Conservation (phyloP, 768 basidiomycete genomes). For the Russula olivacea region DNA sequence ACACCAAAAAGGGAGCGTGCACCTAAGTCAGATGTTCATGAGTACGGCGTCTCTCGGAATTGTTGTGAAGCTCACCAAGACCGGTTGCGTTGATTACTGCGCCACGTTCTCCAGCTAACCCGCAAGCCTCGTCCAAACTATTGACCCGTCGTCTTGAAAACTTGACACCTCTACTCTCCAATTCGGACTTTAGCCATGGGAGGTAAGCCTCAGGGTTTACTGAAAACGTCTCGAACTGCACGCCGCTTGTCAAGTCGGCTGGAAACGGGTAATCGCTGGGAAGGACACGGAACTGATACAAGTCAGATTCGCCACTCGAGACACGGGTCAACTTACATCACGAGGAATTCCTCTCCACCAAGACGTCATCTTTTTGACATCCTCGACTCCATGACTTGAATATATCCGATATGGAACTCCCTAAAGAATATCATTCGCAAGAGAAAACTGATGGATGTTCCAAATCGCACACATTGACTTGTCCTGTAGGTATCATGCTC, state of each 20-base stretch:
- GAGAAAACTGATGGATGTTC: neutral
- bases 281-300: conserved; percentile 26
- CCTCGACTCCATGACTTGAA: conserved; percentile 16
- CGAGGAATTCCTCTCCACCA: conserved; percentile 40
- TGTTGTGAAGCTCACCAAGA: conserved; percentile 36
- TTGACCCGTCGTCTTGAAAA: conserved; percentile 40
- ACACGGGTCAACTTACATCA: conserved; percentile 31
- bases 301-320: neutral
- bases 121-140: conserved; percentile 43
- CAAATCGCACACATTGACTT: conserved; percentile 34
- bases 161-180: conserved; percentile 37
- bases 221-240: conserved; percentile 43
- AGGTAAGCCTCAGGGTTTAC: conserved; percentile 48
- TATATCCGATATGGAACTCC: conserved; percentile 37
- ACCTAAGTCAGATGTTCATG: conserved; percentile 34
- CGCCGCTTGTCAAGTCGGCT: conserved; percentile 33
- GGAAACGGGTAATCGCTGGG: conserved; percentile 34
- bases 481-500: conserved; percentile 41
- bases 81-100: conserved; percentile 54
- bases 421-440: conserved; percentile 25
- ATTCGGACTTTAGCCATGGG: conserved; percentile 41
- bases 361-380: conserved; percentile 25
- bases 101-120: conserved; percentile 34
- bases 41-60: neutral
- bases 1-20: conserved; percentile 74